A percentile compares a stretch with the other conserved stretches of the same genome.
Evolutionary conservation across 768 basidiomycete genomes (phyloP).

Genomic region (Dendrothele bispora): DNA sequence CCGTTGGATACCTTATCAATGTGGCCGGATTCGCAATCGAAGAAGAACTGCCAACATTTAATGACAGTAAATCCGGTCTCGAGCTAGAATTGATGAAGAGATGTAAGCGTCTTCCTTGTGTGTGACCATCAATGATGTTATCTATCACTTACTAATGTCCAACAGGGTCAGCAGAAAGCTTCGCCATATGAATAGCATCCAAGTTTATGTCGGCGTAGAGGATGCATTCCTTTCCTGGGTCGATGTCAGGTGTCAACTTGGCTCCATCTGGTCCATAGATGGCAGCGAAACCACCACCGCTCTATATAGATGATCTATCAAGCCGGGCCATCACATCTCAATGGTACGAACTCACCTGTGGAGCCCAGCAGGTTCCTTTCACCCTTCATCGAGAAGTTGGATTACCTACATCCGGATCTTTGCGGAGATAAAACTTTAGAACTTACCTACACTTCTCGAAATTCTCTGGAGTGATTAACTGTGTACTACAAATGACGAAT

Average conservation of each 20-base stretch:
- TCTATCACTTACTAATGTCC: constrained; percentile 15
- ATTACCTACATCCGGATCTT: background rate
- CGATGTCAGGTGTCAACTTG: constrained; percentile 8
- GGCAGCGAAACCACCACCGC: constrained; percentile 18
- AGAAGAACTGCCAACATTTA: too few relatives aligned
- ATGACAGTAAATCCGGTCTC: constrained; percentile 13
- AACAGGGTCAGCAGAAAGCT: constrained; percentile 14
- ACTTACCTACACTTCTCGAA: constrained; percentile 14
- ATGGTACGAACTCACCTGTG: constrained; percentile 4
- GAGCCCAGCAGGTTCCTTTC: constrained; percentile 9
- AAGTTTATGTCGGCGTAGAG: constrained; percentile 17
- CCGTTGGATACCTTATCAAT: too few relatives aligned
- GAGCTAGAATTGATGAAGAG: background rate
- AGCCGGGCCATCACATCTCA: too few relatives aligned
- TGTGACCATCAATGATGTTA: background rate
- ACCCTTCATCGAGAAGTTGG: constrained; percentile 1
- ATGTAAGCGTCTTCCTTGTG: too few relatives aligned
- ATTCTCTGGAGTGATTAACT: constrained; percentile 9
- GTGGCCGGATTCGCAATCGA: too few relatives aligned
- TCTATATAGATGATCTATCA: constrained; percentile 4
- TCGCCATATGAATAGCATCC: constrained; percentile 8
- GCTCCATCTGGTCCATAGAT: constrained; percentile 16
- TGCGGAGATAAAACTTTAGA: background rate
- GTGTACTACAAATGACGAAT: constrained; percentile 16
- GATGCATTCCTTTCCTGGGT: constrained; percentile 13